Evolutionary conservation across 495 filamentous ascomycete genomes (phyloP).

Genomic region (Aspergillus heteromorphus): DNA sequence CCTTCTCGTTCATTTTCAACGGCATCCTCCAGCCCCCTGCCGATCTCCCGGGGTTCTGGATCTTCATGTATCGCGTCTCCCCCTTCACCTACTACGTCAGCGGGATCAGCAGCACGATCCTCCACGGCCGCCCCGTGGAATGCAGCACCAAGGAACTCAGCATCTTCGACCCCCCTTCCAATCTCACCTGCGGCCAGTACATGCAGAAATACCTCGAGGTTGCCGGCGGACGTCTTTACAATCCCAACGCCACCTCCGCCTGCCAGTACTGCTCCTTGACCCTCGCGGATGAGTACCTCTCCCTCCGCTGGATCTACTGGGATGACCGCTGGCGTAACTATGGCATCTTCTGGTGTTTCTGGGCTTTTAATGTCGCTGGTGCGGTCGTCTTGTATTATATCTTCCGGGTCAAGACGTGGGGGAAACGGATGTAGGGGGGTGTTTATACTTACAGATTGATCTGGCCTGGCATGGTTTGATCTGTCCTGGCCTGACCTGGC

Average conservation of each 20-base stretch:
- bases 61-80: slow-evolving; percentile 68
- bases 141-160: slow-evolving; percentile 51
- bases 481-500: neutral
- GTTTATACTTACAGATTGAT: neutral
- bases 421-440: neutral
- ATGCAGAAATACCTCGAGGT: slow-evolving; percentile 21
- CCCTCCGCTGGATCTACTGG: slow-evolving; percentile 40
- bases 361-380: slow-evolving; percentile 60
- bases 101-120: slow-evolving; percentile 17
- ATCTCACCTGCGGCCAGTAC: slow-evolving; percentile 47
- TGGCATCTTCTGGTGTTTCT: slow-evolving; percentile 55
- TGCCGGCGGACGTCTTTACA: slow-evolving; percentile 32
- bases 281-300: slow-evolving; percentile 57
- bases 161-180: slow-evolving; percentile 43
- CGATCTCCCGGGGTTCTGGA: slow-evolving; percentile 63
- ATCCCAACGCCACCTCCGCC: slow-evolving; percentile 37
- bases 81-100: slow-evolving; percentile 62
- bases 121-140: slow-evolving; percentile 43
- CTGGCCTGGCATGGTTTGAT: neutral
- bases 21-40: slow-evolving; percentile 56
- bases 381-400: slow-evolving; percentile 66
- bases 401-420: slow-evolving; percentile 43
- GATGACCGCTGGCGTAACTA: slow-evolving; percentile 62
- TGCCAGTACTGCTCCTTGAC: slow-evolving; percentile 57
- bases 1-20: slow-evolving; percentile 50